Evolutionary conservation across 352 stramenopile species (phyloP).

Genomic region (Phytophthora hibernalis): DNA sequence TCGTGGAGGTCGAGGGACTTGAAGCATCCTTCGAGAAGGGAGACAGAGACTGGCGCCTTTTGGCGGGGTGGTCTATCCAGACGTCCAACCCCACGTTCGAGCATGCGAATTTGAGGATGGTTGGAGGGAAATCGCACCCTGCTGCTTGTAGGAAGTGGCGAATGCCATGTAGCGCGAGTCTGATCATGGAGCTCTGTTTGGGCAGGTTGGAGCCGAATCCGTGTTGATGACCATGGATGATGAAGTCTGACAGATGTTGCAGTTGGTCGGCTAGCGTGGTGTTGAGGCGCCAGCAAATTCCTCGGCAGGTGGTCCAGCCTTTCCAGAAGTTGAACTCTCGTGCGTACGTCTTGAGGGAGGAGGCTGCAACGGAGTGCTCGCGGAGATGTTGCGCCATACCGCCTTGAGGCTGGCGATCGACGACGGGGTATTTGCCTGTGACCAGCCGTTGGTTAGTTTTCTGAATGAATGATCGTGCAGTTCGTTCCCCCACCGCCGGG

Average conservation of each 20-base stretch:
- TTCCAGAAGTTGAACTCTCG: neutral
- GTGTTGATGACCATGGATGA: neutral
- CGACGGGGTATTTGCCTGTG: neutral
- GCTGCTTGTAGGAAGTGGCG: neutral
- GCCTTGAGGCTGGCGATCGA: neutral
- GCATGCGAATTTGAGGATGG: conserved; percentile 13
- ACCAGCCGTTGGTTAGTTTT: neutral
- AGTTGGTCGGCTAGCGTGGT: neutral
- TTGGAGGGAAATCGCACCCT: neutral
- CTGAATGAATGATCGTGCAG: neutral
- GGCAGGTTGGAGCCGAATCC: neutral
- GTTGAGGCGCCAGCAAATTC: neutral
- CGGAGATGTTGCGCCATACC: neutral
- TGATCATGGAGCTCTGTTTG: neutral
- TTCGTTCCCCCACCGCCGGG: neutral
- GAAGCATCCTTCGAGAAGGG: no score
- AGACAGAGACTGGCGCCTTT: no score
- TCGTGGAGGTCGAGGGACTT: no score
- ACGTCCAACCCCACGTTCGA: neutral
- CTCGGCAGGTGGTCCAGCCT: neutral
- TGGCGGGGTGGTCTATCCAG: no score
- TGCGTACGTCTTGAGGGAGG: neutral
- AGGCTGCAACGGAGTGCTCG: neutral
- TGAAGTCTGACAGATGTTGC: neutral
- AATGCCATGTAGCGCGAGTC: neutral